Base-by-base conservation (phyloP, 257 asterid species). In the Petunia axillaris region DNA sequence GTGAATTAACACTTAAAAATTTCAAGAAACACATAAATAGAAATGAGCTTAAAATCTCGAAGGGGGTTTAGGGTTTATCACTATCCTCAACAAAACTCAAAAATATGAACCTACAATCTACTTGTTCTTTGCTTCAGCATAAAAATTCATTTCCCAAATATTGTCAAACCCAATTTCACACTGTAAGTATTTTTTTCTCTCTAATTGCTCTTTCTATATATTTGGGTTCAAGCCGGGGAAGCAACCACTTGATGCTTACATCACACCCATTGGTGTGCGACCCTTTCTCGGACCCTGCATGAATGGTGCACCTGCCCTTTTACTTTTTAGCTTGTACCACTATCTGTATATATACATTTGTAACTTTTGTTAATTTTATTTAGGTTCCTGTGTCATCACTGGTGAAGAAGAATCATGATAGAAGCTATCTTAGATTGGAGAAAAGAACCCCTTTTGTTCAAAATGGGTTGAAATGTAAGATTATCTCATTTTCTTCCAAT, bases 81-180 rank as follows among this genome's bases (percentile, higher is more conserved):
- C 48, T 75, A 58, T 55, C 76, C 73, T 74, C 76, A 50, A 59
- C 38, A 77, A 58, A 64, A 46, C 83, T 3, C 11, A 38, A 55
- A 71, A 74, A 75, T 43, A 90, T 90, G 98, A 88, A 85, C 59
- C 54, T 88, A 80, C 96, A 87, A 77, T 87, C 88, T 68, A 82
- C 88, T 7, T 76, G 85, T 77, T 81, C 81, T 76, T 79, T 75
- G 83, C 85, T 85, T 84, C 95, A 84, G 64, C 81, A 68, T 85
- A 83, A 53, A 38, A 79, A 88, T 64, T 86, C 84, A 65, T 77
- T 83, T 16, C 54, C 85, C 83, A 80, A 15, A 5, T 52, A 79
- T 76, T 75, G 87, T 68, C 85, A 81, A 74, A 83, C 83, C 76
- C 94, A 52, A 15, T 66, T 64, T 78, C 89, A 40, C 37, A 10